phyloP scores from a whole-genome alignment of 371 early-diverging fungal species.

The Apophysomyces trapeziformis region DNA sequence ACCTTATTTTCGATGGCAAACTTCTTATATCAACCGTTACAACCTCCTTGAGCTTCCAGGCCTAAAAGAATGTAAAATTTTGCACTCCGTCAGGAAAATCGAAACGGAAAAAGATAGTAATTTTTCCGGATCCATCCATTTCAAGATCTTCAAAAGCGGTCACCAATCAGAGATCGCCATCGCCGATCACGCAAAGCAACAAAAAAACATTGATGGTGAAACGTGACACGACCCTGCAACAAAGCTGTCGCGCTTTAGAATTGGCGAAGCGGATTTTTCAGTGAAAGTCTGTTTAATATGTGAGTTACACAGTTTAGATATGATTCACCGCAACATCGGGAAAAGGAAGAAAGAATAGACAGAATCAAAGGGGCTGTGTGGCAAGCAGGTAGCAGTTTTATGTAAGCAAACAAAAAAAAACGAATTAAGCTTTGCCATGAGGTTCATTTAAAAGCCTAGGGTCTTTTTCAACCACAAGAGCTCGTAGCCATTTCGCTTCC shows the following conservation, averaged over 20 bases:
- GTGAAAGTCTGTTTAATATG: background rate
- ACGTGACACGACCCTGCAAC: constrained; percentile 8
- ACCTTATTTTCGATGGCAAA: too few species aligned
- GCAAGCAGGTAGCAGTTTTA: too few species aligned
- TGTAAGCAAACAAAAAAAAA: too few species aligned
- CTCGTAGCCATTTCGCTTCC: constrained; percentile 91
- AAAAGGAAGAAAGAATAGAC: too few species aligned
- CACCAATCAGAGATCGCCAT: constrained; percentile 11
- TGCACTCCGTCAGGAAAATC: too few species aligned
- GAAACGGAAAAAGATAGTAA: too few species aligned
- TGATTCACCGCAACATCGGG: background rate
- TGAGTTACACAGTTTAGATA: background rate
- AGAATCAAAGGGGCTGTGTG: too few species aligned
- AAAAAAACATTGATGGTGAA: constrained; percentile 8
- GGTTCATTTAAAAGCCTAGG: constrained; percentile 26
- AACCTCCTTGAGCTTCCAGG: too few species aligned
- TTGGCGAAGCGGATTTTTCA: background rate
- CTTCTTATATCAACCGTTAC: too few species aligned
- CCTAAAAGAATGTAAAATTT: too few species aligned
- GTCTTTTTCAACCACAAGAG: constrained; percentile 84
- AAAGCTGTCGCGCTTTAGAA: background rate
- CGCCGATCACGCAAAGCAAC: constrained; percentile 6
- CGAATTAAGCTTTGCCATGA: background rate
- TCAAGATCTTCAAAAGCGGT: background rate
- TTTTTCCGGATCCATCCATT: too few species aligned